Base-by-base conservation (phyloP, 768 basidiomycete genomes). In the Mycena vulgaris region DNA sequence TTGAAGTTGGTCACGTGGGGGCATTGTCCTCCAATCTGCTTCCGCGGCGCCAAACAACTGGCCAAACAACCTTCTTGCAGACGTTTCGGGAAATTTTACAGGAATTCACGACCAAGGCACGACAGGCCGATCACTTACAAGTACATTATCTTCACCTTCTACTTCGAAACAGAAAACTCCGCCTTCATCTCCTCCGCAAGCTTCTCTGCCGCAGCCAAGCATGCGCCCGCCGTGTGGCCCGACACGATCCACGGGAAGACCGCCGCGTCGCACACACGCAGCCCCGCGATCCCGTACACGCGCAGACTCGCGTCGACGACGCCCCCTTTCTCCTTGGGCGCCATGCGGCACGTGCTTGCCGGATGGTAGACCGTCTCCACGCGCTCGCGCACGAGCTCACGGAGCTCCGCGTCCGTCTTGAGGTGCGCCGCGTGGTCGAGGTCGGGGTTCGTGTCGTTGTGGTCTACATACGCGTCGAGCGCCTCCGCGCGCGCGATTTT, bases 361-460 rank as follows among this genome's bases (percentile, higher is more conserved):
- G 86, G 86, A 69, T 87, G 87, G 72, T 86, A 88, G 28, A 87
- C 75, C n/a, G 87, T 88, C 70, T 84, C 83, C 1, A 84, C 75
- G 27, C 84, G 82, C 19, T 82, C 79, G 40, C 79, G 76, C n/a
- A 88, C 78, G 23, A 86, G 33, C 19, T 83, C 80, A 45, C 79
- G 81, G 5, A 88, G 61, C 60, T 87, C 85, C n/a, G 78, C 81
- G 60, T 87, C 82, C 30, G 79, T 78, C 63, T 84, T 82, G 28
- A 78, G 69, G 61, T 83, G 77, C 30, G 80, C 68, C 33, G 74
- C 68, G 58, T 85, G 84, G 68, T 88, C 87, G 17, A 88, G 82
- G 25, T 82, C 78, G 2, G 78, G 74, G 28, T 78, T 72, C 16
- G 65, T 77, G 69, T 77, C 77, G 10, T 70, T 68, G 49, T 79